Base-by-base conservation (phyloP, 2,329 filamentous ascomycete species). In the Pseudogymnoascus sp. region DNA sequence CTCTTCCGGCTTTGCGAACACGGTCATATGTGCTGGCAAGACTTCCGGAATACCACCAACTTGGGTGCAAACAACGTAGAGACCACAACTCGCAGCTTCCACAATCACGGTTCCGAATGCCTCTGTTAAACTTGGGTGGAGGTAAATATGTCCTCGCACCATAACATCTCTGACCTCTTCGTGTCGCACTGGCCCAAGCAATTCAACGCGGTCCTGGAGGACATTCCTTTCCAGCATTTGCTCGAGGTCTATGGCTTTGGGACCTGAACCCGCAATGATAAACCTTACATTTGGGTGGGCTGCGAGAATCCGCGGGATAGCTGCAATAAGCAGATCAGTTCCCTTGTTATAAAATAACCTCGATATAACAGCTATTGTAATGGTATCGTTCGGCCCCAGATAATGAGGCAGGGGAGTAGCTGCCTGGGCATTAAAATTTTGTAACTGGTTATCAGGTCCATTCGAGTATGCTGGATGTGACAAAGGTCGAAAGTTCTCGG, bases 281-380 rank as follows among this genome's bases (percentile, higher is more conserved):
- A 99, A 99, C 63, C 92, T 90, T 1, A 96, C 94, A 73, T 97
- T 95, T 0, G 91, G 89, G 73, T 99, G 90, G 12, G 87, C 85
- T 60, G 91, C 89, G 28, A 97, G 83, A 62, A 99, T 96, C 59
- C 92, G 87, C 0, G 94, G 94, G 62, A 99, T 96, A 3, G 92
- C 91, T 10, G 93, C 94, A 23, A 96, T 96, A n/a, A 99, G 83
- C 0, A 99, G 84, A 74, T 99, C 95, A 1, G 91, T 97, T 65
- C 94, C 94, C 75, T 99, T 99, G 77, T 99, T 99, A 77, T 97
- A 97, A 76, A 97, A 99, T 1, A 99, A 85, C 18, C 94, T 91
- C 7, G 92, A 97, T 66, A 99, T 96, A 18, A 99, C 93, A 1
- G 99, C 91, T 64, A 99, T 97, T 6, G 92, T 97, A 70, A 99